Evolutionary conservation across 2,329 filamentous ascomycete species (phyloP), one percentile per base, ranked within the genome.

Genomic region (Ascochyta clinopodiicola): DNA sequence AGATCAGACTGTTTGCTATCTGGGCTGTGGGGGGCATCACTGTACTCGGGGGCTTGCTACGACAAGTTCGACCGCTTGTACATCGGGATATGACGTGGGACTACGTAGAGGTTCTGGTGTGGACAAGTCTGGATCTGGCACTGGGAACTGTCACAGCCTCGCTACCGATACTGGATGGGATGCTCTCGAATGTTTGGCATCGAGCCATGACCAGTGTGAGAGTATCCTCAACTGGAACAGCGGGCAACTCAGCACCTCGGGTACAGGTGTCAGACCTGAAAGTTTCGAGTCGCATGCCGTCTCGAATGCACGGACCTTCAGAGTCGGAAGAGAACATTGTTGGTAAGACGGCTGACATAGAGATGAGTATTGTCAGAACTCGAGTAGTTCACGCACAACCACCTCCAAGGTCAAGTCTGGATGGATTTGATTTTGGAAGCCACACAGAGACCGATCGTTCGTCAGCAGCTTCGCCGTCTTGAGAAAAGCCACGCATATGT

Each of bases 321-420:
- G 44, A 39, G 35, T 48, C 44, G n/a, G 25, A 27, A 17, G 44
- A 39, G 36, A 29, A 38, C 8, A 48, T 48, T 8, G n/a, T 48
- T 15, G n/a, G 25, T 15, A 48, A 39, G 27, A 22, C 21, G n/a
- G 24, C 24, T 21, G 31, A n/a, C 8, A 35, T 19, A 15, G 44
- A 47, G 24, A 17, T 47, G 44, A 34, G 34, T 13, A 37, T 38
- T 22, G 21, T 38, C 29, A 34, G 42, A 6, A 35, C 42, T 35
- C 42, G 42, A 44, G 19, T 15, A 19, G 29, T 35, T 8, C 10
- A 44, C 15, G 29, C 35, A 19, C 42, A 44, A n/a, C 19, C 25
- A 8, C 31, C 39, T 15, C 17, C 24, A 2, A 29, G 9, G n/a
- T 13, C n/a, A 15, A 43, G 24, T 19, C n/a, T 43, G 17, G 39